These are phyloP conservation scores for Juncus inflexus DNA, from an alignment of 176 grass and related monocot species.

Conservation along the genomic window DNA sequence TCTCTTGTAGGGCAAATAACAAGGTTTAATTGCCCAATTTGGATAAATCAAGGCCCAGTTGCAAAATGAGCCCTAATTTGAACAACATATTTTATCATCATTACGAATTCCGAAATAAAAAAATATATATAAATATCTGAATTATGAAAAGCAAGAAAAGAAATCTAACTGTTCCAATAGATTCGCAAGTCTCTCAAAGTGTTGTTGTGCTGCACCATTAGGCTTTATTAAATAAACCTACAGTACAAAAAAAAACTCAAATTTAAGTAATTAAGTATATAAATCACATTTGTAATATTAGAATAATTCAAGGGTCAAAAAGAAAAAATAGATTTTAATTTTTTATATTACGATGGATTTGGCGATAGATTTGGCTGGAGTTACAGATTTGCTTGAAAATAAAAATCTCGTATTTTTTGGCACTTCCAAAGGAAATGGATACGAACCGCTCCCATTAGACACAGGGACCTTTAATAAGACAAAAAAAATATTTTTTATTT, in stretches of 20 bases:
- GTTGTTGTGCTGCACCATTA: conserved; percentile 50
- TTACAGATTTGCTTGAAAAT: conserved; percentile 73
- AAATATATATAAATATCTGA: neutral
- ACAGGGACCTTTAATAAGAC: conserved; percentile 65
- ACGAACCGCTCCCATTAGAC: conserved; percentile 63
- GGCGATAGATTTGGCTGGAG: conserved; percentile 76
- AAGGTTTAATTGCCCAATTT: neutral
- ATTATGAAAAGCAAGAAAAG: conserved; percentile 30
- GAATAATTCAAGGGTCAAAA: too few species aligned
- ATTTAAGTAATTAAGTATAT: too few species aligned
- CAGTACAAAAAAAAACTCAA: conserved; percentile 16
- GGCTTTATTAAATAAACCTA: conserved; percentile 91
- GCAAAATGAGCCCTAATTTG: neutral
- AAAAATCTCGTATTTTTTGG: conserved; percentile 76
- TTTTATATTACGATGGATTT: conserved; percentile 77
- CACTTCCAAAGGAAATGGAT: conserved; percentile 77
- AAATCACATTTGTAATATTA: too few species aligned
- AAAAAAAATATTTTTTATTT: conserved; percentile 9
- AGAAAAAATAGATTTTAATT: neutral
- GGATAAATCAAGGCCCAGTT: neutral
- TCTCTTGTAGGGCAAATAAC: too few species aligned
- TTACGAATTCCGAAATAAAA: neutral
- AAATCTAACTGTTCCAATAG: conserved; percentile 87
- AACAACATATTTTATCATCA: neutral
- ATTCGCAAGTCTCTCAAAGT: conserved; percentile 87